A percentile compares a stretch with the other conserved stretches of the same genome.
Conservation (phyloP, 2,329 filamentous ascomycete species). For the Alternaria arborescens region DNA sequence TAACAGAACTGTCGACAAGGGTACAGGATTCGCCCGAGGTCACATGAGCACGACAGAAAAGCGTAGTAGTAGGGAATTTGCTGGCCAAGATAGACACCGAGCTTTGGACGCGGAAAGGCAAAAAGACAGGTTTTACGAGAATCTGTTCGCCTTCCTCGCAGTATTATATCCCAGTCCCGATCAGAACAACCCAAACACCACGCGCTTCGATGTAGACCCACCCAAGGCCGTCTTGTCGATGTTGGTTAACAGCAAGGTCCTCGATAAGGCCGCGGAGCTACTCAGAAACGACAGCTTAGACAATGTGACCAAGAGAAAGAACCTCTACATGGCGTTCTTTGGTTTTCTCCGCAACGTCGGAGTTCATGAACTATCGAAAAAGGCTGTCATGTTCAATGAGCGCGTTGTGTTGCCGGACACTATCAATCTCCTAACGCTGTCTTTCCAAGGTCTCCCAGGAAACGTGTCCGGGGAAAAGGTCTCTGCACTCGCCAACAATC, state of each 20-base stretch:
- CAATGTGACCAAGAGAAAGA: slow-evolving; percentile 40
- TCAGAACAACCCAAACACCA: neutral
- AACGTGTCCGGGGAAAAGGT: neutral
- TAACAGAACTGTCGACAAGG: neutral
- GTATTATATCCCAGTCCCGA: slow-evolving; percentile 28
- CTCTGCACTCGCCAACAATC: neutral
- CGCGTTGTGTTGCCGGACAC: slow-evolving; percentile 43
- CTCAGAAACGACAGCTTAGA: slow-evolving; percentile 53
- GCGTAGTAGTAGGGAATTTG: neutral
- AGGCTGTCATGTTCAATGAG: slow-evolving; percentile 42
- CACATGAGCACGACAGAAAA: neutral
- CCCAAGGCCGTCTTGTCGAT: slow-evolving; percentile 40
- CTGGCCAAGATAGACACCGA: neutral
- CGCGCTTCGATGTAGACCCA: slow-evolving; percentile 36
- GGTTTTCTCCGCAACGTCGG: slow-evolving; percentile 50
- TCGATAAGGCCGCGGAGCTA: slow-evolving; percentile 49
- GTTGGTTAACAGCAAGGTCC: slow-evolving; percentile 44
- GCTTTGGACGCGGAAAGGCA: neutral
- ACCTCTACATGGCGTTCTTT: slow-evolving; percentile 51
- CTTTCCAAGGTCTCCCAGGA: slow-evolving; percentile 11
- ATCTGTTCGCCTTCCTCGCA: slow-evolving; percentile 19
- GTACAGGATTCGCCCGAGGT: neutral
- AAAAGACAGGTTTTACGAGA: neutral
- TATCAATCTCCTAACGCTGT: slow-evolving; percentile 49
- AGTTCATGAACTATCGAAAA: slow-evolving; percentile 36